phyloP scores from a whole-genome alignment of 345 rosid genomes.

The Corchorus olitorius region DNA sequence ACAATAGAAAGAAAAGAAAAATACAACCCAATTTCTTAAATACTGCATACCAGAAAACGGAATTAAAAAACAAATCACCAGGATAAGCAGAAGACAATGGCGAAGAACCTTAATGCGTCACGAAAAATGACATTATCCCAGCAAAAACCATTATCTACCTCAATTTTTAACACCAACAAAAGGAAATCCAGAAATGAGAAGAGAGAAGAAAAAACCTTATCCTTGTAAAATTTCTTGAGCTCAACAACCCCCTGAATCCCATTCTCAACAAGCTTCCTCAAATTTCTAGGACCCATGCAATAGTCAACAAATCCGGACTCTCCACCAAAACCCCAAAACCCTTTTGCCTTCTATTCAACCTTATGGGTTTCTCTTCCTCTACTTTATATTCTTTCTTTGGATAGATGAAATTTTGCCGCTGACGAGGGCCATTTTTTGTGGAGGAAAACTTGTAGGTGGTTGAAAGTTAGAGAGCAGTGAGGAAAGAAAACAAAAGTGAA shows the following conservation, averaged over 20 bases:
- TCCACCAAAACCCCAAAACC: constrained; percentile 42
- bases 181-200: not conserved
- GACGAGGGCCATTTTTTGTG: too few relatives aligned
- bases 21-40: not conserved
- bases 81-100: too few relatives aligned
- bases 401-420: too few relatives aligned
- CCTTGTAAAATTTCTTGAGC: constrained; percentile 90
- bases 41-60: not conserved
- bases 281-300: constrained; percentile 90
- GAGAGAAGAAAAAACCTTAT: constrained; percentile 52
- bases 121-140: too few relatives aligned
- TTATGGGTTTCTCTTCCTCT: constrained; percentile 42
- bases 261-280: constrained; percentile 85
- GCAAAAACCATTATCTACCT: not conserved
- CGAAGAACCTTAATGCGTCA: too few relatives aligned
- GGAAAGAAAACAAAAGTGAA: too few relatives aligned
- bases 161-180: not conserved
- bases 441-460: too few relatives aligned
- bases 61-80: not conserved
- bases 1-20: not conserved
- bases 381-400: not conserved
- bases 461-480: too few relatives aligned
- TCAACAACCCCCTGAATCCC: constrained; percentile 87
- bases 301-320: constrained; percentile 80
- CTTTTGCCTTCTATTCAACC: constrained; percentile 57